Percentiles rank a stretch among this genome's conserved stretches.
Conservation (phyloP, 345 rosid genomes). For the Sonneratia caseolaris region DNA sequence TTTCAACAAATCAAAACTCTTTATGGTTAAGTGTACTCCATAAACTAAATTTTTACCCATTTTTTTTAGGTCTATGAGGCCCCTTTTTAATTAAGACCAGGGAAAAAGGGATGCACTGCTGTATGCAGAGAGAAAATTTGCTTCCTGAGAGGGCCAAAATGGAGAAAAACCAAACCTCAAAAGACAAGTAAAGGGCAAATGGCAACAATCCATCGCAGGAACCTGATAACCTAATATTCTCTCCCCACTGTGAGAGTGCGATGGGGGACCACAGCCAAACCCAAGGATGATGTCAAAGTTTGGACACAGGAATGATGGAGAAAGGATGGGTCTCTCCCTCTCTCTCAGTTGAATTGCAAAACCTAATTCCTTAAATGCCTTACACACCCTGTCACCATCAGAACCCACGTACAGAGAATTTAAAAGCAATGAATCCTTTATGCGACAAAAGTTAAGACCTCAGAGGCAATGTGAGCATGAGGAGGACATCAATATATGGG, state of each 20-base stretch:
- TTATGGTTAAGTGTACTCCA: too few relatives aligned
- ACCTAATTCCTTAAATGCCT: constrained; percentile 19
- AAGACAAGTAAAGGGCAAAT: background rate
- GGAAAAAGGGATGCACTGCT: background rate
- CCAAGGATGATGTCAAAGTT: constrained; percentile 1
- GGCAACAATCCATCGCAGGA: too few relatives aligned
- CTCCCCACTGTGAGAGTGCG: too few relatives aligned
- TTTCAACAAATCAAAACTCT: too few relatives aligned
- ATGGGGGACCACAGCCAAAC: background rate
- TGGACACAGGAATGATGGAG: constrained; percentile 5
- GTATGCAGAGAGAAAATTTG: background rate
- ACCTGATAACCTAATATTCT: too few relatives aligned
- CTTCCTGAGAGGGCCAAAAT: background rate
- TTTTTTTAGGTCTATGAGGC: too few relatives aligned
- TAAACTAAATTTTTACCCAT: too few relatives aligned
- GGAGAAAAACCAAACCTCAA: background rate
- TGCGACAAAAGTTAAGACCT: background rate
- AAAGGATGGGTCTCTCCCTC: background rate
- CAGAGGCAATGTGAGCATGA: background rate
- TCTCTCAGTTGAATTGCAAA: constrained; percentile 13
- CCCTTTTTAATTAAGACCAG: too few relatives aligned
- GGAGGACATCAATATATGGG: background rate
- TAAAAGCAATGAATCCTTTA: background rate
- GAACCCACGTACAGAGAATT: background rate
- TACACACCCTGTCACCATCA: constrained; percentile 11